Evolutionary conservation across 768 basidiomycete species (phyloP).

Genomic region (Scleroderma bovista): DNA sequence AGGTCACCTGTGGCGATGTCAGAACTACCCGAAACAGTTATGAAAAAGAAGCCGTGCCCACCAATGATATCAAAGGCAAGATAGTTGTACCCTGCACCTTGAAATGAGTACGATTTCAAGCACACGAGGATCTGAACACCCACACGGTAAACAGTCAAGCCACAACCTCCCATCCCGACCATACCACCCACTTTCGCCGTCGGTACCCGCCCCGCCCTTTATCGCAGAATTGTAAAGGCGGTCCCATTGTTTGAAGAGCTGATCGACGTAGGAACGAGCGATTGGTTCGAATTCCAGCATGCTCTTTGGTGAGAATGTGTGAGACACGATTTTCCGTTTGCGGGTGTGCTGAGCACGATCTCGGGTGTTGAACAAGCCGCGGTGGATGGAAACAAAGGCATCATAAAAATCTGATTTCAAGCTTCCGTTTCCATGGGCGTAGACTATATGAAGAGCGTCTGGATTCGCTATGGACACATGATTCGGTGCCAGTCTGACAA

Average conservation of each 20-base stretch:
- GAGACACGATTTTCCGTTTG: slow-evolving; percentile 87
- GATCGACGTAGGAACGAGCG: slow-evolving; percentile 52
- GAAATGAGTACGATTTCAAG: slow-evolving; percentile 6
- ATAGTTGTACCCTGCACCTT: slow-evolving; percentile 46
- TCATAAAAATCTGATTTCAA: slow-evolving; percentile 78
- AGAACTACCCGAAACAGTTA: background rate
- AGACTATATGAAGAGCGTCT: slow-evolving; percentile 66
- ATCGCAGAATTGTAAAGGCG: slow-evolving; percentile 49
- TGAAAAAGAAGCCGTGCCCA: slow-evolving; percentile 1
- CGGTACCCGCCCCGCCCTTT: slow-evolving; percentile 50
- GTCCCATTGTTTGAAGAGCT: slow-evolving; percentile 73
- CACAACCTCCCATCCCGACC: slow-evolving; percentile 60
- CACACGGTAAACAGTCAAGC: slow-evolving; percentile 71
- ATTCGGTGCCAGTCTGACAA: slow-evolving; percentile 71
- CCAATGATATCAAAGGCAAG: slow-evolving; percentile 78
- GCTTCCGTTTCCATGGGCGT: slow-evolving; percentile 82
- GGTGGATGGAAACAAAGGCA: slow-evolving; percentile 68
- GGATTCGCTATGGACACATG: slow-evolving; percentile 77
- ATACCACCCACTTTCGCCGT: slow-evolving; percentile 61
- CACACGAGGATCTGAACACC: slow-evolving; percentile 16
- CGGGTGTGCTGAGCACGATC: slow-evolving; percentile 75
- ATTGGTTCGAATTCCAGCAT: slow-evolving; percentile 86
- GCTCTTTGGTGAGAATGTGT: slow-evolving; percentile 80
- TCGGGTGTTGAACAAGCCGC: slow-evolving; percentile 76
- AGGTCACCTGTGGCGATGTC: slow-evolving; percentile 44